Conservation (phyloP, 148 eudicot genomes). For the Spergularia marina region DNA sequence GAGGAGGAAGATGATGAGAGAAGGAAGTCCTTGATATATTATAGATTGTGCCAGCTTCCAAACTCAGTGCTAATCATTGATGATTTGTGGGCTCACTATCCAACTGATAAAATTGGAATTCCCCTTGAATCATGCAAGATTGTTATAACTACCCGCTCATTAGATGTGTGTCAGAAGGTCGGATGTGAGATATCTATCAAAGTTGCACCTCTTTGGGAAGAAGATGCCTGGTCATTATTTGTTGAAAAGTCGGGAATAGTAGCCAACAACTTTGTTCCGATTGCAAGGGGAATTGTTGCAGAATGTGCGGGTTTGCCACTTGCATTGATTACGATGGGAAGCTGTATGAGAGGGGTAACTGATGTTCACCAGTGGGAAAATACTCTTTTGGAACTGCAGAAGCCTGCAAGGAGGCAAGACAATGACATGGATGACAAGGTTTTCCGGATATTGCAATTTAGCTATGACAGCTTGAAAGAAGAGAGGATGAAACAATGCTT, state of each 20-base stretch:
- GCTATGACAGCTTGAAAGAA: constrained; percentile 24
- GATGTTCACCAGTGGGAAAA: constrained; percentile 15
- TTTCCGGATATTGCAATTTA: constrained; percentile 15
- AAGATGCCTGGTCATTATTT: constrained; percentile 12
- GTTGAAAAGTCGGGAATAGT: not conserved
- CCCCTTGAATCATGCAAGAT: constrained; percentile 16
- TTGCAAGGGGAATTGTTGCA: not conserved
- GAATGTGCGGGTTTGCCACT: constrained; percentile 19
- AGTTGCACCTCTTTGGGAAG: not conserved
- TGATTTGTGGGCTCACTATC: constrained; percentile 19
- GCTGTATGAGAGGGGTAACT: constrained; percentile 6
- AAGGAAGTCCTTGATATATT: not conserved
- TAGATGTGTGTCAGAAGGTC: constrained; percentile 16
- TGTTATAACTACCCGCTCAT: constrained; percentile 5
- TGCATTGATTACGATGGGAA: constrained; percentile 14
- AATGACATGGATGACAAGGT: constrained; percentile 10
- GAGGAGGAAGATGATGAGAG: not conserved
- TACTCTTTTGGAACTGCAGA: constrained; percentile 9
- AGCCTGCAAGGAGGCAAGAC: not conserved
- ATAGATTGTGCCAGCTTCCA: not conserved
- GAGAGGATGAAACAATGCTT: constrained; percentile 24
- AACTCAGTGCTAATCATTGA: constrained; percentile 13
- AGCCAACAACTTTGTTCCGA: not conserved
- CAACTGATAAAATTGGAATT: not conserved
- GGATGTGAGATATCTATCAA: not conserved